A percentile compares a stretch with the other conserved stretches of the same genome.
phyloP scores from a whole-genome alignment of 768 basidiomycete genomes.

The Kwoniella bestiolae region DNA sequence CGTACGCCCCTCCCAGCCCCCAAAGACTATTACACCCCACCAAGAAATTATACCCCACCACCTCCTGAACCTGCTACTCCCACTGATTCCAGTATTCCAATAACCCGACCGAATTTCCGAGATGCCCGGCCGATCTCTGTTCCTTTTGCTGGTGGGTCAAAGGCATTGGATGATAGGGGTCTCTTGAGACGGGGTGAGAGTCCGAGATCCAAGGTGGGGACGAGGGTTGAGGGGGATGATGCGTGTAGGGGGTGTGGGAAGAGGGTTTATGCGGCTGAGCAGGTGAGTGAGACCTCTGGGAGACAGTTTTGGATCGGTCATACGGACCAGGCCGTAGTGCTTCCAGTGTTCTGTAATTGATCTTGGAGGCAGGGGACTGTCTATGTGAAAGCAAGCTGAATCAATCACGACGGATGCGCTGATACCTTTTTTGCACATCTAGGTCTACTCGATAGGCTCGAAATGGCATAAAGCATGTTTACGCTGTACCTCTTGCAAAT shows the following conservation, averaged over 20 bases:
- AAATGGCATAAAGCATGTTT: slow-evolving; percentile 50
- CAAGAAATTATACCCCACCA: slow-evolving; percentile 16
- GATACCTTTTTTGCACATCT: neutral
- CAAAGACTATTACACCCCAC: slow-evolving; percentile 48
- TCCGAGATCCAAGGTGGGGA: slow-evolving; percentile 51
- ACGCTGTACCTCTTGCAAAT: slow-evolving; percentile 41
- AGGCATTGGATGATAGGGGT: slow-evolving; percentile 49
- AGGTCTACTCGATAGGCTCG: slow-evolving; percentile 27
- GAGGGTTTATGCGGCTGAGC: slow-evolving; percentile 53
- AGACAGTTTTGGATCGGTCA: neutral
- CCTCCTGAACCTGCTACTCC: slow-evolving; percentile 25
- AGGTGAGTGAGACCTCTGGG: slow-evolving; percentile 40
- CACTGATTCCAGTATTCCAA: slow-evolving; percentile 29
- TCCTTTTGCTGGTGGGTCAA: slow-evolving; percentile 43
- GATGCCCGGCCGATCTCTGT: slow-evolving; percentile 37
- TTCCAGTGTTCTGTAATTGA: neutral
- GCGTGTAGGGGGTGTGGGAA: slow-evolving; percentile 48
- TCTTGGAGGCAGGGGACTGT: too few relatives aligned
- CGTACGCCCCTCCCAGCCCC: slow-evolving; percentile 28
- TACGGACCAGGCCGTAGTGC: neutral
- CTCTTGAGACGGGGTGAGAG: slow-evolving; percentile 42
- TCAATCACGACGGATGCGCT: neutral
- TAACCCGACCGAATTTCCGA: slow-evolving; percentile 43
- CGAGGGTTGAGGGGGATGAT: slow-evolving; percentile 41
- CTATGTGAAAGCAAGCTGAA: neutral